Percentiles rank a stretch among this genome's conserved stretches.
Evolutionary conservation across 169 alveolate genomes (phyloP).

Genomic region (Cryptosporidium bovis): DNA sequence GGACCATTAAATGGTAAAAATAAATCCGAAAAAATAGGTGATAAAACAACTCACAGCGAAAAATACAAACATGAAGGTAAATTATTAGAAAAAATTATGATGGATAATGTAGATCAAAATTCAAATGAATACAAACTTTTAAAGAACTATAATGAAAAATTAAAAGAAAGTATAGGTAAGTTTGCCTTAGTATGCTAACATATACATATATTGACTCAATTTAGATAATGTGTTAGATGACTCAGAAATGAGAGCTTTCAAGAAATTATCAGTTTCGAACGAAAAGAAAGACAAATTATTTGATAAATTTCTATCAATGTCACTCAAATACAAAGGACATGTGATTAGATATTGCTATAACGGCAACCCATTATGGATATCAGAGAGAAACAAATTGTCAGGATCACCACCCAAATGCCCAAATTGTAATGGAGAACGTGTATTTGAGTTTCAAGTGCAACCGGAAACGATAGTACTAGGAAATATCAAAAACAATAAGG

Average conservation of each 20-base stretch:
- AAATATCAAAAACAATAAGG: conserved; percentile 2
- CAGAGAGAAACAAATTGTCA: conserved; percentile 19
- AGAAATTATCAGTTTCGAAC: conserved; percentile 1
- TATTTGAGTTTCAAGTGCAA: conserved; percentile 63
- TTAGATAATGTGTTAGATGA: conserved; percentile 65
- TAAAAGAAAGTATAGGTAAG: conserved; percentile 52
- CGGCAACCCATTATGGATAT: conserved; percentile 50
- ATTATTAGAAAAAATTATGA: conserved; percentile 3
- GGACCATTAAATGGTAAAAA: background rate
- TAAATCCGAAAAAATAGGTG: background rate
- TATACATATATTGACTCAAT: background rate
- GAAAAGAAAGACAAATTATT: conserved; percentile 16
- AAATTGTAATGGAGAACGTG: conserved; percentile 19
- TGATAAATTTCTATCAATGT: conserved; percentile 30
- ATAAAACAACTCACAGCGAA: background rate
- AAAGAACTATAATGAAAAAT: conserved; percentile 17
- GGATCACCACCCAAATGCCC: conserved; percentile 37
- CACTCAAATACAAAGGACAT: conserved; percentile 42
- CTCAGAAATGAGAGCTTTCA: conserved; percentile 68
- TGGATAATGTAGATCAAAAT: background rate
- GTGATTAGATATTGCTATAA: conserved; percentile 36
- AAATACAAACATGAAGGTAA: background rate
- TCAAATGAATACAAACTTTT: conserved; percentile 38
- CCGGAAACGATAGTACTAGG: conserved; percentile 58
- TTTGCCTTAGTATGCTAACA: background rate